Conservation (phyloP, 1,284 basidiomycete species). For the Apiotrichum akiyoshidainum region DNA sequence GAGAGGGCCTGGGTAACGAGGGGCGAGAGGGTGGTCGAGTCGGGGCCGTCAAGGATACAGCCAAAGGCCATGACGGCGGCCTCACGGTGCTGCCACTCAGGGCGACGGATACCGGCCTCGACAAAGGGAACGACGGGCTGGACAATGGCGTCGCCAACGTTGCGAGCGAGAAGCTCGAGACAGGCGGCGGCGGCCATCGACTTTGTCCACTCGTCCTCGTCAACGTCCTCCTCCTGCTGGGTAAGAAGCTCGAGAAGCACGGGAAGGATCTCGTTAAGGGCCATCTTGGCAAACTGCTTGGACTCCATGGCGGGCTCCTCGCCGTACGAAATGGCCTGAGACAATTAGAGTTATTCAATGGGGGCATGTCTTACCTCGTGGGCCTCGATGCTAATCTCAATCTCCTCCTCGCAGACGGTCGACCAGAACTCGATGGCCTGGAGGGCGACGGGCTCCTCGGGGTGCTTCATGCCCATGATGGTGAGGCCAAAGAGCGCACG, state of each 20-base stretch:
- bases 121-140: constrained; percentile 95
- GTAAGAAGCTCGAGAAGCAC: constrained; percentile 86
- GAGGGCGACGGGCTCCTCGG: constrained; percentile 84
- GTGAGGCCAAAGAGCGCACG: constrained; percentile 97
- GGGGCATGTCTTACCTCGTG: constrained; percentile 69
- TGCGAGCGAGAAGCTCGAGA: constrained; percentile 80
- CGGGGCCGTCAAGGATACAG: constrained; percentile 93
- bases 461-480: constrained; percentile 96
- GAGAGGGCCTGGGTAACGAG: constrained; percentile 93
- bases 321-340: constrained; percentile 79
- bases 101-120: constrained; percentile 82
- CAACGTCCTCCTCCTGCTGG: constrained; percentile 92
- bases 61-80: constrained; percentile 98
- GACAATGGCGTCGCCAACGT: constrained; percentile 88
- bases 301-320: constrained; percentile 86
- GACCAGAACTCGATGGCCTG: constrained; percentile 99
- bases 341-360: background rate
- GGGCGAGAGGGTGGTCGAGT: constrained; percentile 70
- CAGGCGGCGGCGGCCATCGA: constrained; percentile 98
- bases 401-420: constrained; percentile 96
- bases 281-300: constrained; percentile 88
- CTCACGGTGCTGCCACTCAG: constrained; percentile 92
- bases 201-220: constrained; percentile 98
- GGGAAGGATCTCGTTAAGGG: constrained; percentile 89
- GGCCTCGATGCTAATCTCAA: constrained; percentile 86